Conservation (phyloP, 495 filamentous ascomycete species). For the Terfezia claveryi region DNA sequence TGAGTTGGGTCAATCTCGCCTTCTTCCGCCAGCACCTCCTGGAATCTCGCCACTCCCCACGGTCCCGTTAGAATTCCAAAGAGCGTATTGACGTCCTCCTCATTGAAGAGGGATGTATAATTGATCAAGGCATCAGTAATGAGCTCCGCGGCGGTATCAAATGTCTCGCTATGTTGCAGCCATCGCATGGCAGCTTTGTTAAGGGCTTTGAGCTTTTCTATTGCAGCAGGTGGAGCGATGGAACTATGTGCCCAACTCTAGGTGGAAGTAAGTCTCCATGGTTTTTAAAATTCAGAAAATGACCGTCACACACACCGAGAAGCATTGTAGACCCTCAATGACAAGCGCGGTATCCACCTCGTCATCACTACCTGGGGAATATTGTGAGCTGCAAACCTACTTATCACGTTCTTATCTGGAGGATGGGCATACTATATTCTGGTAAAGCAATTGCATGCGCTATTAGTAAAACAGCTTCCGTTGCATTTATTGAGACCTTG, state of each 20-base stretch:
- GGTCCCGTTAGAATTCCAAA: slow-evolving; percentile 33
- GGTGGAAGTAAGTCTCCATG: slow-evolving; percentile 1
- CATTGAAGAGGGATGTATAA: slow-evolving; percentile 38
- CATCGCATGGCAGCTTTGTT: slow-evolving; percentile 33
- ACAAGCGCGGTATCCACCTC: slow-evolving; percentile 13
- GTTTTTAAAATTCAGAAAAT: not conserved
- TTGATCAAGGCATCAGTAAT: slow-evolving; percentile 42
- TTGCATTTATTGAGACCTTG: slow-evolving; percentile 27
- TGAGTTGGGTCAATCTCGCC: slow-evolving; percentile 37
- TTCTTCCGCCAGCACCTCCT: slow-evolving; percentile 35
- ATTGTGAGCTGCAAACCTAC: no score
- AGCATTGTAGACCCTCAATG: slow-evolving; percentile 34
- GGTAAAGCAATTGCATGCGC: slow-evolving; percentile 23
- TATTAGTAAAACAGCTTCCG: slow-evolving; percentile 30
- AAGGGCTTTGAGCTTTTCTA: slow-evolving; percentile 34
- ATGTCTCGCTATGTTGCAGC: slow-evolving; percentile 31
- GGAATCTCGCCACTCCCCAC: slow-evolving; percentile 31
- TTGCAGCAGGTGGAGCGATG: slow-evolving; percentile 28
- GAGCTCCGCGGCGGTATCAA: slow-evolving; percentile 37
- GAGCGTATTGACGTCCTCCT: slow-evolving; percentile 31
- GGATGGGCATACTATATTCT: slow-evolving; percentile 4
- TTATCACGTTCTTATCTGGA: no score
- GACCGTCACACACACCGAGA: slow-evolving; percentile 27
- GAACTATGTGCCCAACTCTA: slow-evolving; percentile 47
- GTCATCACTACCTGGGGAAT: not conserved